These are phyloP conservation scores for Phytophthora sansomeana DNA, from an alignment of 352 stramenopile genomes.

Conservation along the genomic window DNA sequence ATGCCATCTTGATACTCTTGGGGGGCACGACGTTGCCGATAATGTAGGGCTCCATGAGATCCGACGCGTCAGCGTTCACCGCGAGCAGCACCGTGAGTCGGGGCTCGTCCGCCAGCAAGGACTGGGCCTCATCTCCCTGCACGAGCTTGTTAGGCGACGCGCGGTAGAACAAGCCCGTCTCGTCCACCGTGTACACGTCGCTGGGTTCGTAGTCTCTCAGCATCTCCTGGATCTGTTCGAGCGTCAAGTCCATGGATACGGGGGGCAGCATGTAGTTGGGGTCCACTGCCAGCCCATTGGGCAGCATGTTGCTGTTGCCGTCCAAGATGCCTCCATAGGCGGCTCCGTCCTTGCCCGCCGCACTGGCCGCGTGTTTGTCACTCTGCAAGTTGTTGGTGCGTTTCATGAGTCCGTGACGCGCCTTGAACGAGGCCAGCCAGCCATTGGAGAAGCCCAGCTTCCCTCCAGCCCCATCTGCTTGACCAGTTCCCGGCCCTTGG, in stretches of 20 bases:
- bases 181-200: conserved; percentile 89
- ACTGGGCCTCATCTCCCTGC: conserved; percentile 82
- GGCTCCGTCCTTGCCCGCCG: conserved; percentile 28
- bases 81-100: conserved; percentile 80
- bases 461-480: conserved; percentile 86
- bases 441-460: conserved; percentile 90
- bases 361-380: conserved; percentile 39
- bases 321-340: conserved; percentile 56
- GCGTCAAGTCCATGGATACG: conserved; percentile 81
- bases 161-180: conserved; percentile 88
- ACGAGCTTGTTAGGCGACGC: conserved; percentile 88
- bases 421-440: conserved; percentile 88
- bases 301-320: conserved; percentile 55
- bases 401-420: conserved; percentile 84
- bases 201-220: conserved; percentile 82
- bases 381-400: conserved; percentile 50
- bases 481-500: conserved; percentile 79
- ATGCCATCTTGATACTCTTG: conserved; percentile 84
- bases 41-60: conserved; percentile 89
- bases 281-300: conserved; percentile 58
- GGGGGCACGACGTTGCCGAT: conserved; percentile 78
- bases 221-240: conserved; percentile 89
- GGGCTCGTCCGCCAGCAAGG: conserved; percentile 75
- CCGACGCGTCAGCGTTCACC: conserved; percentile 74
- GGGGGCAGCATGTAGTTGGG: conserved; percentile 82